Base-by-base conservation (phyloP, 2,329 filamentous ascomycete species). In the Xylariaceae sp. region DNA sequence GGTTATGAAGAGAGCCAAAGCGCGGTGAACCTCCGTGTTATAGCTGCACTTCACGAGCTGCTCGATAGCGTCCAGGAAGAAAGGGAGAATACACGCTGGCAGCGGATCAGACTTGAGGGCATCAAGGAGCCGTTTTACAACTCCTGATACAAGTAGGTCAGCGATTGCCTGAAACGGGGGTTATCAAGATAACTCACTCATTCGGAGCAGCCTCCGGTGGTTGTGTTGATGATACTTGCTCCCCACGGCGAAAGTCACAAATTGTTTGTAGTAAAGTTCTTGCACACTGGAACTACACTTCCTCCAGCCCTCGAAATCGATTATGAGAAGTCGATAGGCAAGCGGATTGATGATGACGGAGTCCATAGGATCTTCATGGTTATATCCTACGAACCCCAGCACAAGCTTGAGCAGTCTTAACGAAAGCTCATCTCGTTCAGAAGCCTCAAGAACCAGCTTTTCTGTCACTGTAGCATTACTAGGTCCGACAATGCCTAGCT, bases 331-430 rank as follows among this genome's bases (percentile, higher is more conserved):
- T 51, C 94, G 87, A 74, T 97, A 99, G 3, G 93, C 94, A 62
- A 99, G 81, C 0, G 94, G 93, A 68, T 99, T 99, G 66, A 96
- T 89, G 71, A 99, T 95, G 67, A 97, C 90, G 1, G 93, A 97
- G 59, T 93, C 88, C 59, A 91, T 85, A 0, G 92, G 90, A 39
- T 86, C 81, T n/a, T 83, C 77, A 64, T 88, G 86, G 62, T 92
- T 87, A 73, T 96, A 97, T 2, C 94, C 94, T 60, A 97, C 87
- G 72, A 97, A 99, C 6, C 83, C 82, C 15, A 99, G 81, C 3
- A 96, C 85, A 23, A 93, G 77, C 59, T 85, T 86, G 4, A 99
- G 80, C 7, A 97, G 78, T 64, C 88, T 76, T 69, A 87, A 78
- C 60, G 79, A 77, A 62, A 86, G 69, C 64, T 75, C 77, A 58